phyloP scores from a whole-genome alignment of 495 filamentous ascomycete genomes.

The Penicillium verhagenii region DNA sequence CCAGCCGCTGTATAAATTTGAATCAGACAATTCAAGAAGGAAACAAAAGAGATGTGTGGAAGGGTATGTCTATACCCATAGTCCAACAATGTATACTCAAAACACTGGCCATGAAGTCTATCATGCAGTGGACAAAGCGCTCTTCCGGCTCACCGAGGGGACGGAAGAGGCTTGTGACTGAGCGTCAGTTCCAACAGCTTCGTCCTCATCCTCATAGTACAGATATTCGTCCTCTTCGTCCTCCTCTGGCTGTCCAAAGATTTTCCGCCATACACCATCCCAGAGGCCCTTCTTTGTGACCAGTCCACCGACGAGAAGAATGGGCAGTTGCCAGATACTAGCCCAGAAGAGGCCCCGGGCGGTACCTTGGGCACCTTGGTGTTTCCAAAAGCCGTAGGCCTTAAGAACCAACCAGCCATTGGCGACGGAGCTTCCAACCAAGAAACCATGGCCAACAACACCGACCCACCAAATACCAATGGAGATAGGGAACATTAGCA shows the following conservation, averaged over 20 bases:
- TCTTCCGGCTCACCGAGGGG: not conserved
- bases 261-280: constrained; percentile 74
- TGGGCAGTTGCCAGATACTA: constrained; percentile 94
- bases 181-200: constrained; percentile 9
- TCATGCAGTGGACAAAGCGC: not conserved
- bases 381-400: constrained; percentile 78
- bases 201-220: constrained; percentile 41
- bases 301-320: constrained; percentile 86
- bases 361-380: constrained; percentile 73
- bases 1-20: constrained; percentile 26
- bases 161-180: not conserved
- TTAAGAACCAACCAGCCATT: constrained; percentile 86
- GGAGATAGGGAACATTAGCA: constrained; percentile 87
- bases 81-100: not conserved
- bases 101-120: not conserved
- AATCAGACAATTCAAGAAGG: constrained; percentile 7
- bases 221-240: constrained; percentile 43
- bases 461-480: constrained; percentile 74
- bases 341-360: constrained; percentile 94
- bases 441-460: constrained; percentile 85
- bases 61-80: not conserved
- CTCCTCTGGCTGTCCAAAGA: constrained; percentile 53
- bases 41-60: constrained; percentile 1
- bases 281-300: constrained; percentile 94
- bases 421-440: constrained; percentile 73